These are phyloP conservation scores for Scheffersomyces illinoinensis DNA, from an alignment of 1,139 yeast species.

Conservation along the genomic window DNA sequence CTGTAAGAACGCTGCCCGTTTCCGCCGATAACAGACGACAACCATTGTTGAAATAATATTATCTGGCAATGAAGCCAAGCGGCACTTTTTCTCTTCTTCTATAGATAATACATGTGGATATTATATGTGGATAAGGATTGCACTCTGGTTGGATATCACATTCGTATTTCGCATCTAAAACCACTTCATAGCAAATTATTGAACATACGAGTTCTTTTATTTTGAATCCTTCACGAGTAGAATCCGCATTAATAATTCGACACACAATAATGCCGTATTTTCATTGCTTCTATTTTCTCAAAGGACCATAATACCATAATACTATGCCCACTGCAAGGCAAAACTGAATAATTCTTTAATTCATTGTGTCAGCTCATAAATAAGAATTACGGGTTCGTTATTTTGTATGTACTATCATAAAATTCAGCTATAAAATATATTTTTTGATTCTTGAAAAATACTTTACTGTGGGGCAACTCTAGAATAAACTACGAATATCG, in stretches of 20 bases:
- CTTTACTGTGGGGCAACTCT: neutral
- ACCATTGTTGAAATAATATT: neutral
- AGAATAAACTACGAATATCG: neutral
- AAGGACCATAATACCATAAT: neutral
- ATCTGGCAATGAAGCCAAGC: neutral
- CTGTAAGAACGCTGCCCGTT: neutral
- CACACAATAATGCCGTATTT: neutral
- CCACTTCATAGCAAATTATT: neutral
- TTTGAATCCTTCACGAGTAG: neutral
- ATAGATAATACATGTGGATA: neutral
- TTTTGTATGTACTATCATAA: neutral
- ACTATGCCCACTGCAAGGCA: neutral
- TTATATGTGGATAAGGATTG: neutral
- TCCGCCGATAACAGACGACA: neutral
- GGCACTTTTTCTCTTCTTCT: neutral
- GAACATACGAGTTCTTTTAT: neutral
- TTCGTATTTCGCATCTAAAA: neutral
- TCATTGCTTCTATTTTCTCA: neutral
- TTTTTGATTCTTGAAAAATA: too few species aligned
- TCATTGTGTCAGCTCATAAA: neutral
- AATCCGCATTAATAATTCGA: neutral
- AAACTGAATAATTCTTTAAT: neutral
- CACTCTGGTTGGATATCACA: neutral
- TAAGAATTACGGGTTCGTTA: neutral
- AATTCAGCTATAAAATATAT: too few species aligned